Base-by-base conservation (phyloP, 352 stramenopile genomes). In the Pythium sukuiense region DNA sequence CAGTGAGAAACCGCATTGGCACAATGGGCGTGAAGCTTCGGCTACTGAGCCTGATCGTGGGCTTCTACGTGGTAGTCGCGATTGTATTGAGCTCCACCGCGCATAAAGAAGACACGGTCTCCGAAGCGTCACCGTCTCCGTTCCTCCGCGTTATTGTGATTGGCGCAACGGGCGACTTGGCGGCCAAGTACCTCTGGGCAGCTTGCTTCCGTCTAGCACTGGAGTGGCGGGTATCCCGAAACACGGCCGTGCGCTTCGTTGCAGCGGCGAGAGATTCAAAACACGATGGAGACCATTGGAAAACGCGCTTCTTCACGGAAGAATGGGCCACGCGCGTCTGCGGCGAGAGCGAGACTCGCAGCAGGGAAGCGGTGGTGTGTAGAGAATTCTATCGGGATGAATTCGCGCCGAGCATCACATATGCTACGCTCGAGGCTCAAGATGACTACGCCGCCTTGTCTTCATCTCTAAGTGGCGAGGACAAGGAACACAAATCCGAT, bases 101-200 rank as follows among this genome's bases (percentile, higher is more conserved):
- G 3, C 20, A 24, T 24, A 24, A 2, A 14, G 4, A 24, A 48
- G 18, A 5, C 18, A 18, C 8, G 16, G 4, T 12, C 6, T 26
- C 4, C 41, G 14, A 49, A 2, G 11, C 1, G 41, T 52, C 2
- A 53, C 18, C 12, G 14, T 6, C 29, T 45, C 12, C 52, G 26
- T 55, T 78, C 37, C 60, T 85, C 20, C 77, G 72, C 33, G 69
- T 90, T 24, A 63, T 95, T 8, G 54, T 95, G 30, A 58, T 86
- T 4, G 87, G 85, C 24, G 85, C 83, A 20, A 95, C 87, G 4
- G 87, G 87, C 24, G 87, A 94, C 70, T 74, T 95, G 52, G 84
- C 87, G n/a, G 63, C 80, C 16, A 94, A 94, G 52, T 94, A 94
- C 76, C 70, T 95, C 39, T 95, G 87, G 86, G 78, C 85, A 11